Conservation (phyloP, 805 yeast species). For the Yamadazyma paraphyllophila region DNA sequence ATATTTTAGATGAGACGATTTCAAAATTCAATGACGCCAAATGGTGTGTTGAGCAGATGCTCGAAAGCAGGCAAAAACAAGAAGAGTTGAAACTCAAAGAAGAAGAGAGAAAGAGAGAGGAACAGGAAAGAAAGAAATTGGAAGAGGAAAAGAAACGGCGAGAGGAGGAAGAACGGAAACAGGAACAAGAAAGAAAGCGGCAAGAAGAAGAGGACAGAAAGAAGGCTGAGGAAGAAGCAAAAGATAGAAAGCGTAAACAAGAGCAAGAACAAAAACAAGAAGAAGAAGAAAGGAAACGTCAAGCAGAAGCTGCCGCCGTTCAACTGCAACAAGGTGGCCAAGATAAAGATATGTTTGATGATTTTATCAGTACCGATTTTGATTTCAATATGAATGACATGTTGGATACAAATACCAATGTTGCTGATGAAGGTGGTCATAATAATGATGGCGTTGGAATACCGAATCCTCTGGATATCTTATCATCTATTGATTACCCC, state of each 20-base stretch:
- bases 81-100: constrained; percentile 38
- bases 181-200: constrained; percentile 17
- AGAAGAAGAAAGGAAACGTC: constrained; percentile 9
- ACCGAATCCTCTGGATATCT: constrained; percentile 15
- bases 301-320: constrained; percentile 9
- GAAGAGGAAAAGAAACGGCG: constrained; percentile 17
- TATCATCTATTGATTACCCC: constrained; percentile 13
- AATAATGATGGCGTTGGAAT: constrained; percentile 8
- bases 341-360: constrained; percentile 15
- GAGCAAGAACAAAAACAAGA: constrained; percentile 18
- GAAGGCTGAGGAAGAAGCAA: constrained; percentile 20
- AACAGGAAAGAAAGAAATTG: constrained; percentile 21
- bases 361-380: constrained; percentile 16
- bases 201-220: constrained; percentile 20
- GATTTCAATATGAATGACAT: constrained; percentile 18
- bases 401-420: constrained; percentile 8
- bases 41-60: constrained; percentile 44
- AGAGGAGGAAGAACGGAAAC: constrained; percentile 16
- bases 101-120: constrained; percentile 22
- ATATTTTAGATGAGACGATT: constrained; percentile 41
- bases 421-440: background rate
- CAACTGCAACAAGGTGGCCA: constrained; percentile 3
- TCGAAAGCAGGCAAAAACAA: constrained; percentile 41
- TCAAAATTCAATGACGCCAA: constrained; percentile 41
- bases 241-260: constrained; percentile 14